Evolutionary conservation across 306 rosid genomes (phyloP), one percentile per base, ranked within the genome.

Genomic region (Acmispon strigosus): DNA sequence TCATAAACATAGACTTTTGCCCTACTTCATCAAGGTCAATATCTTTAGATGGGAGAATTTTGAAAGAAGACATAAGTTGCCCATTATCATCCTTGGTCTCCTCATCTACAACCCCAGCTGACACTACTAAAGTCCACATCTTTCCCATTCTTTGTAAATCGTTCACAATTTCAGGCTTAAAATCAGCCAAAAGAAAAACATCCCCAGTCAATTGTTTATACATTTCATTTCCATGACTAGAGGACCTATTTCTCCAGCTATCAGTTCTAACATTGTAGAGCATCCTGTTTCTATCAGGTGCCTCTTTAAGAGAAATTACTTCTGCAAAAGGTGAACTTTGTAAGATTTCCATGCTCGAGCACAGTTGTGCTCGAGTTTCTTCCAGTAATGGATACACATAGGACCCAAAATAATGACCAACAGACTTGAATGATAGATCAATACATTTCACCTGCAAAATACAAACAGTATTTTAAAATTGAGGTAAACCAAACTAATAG

Each of bases 181-280:
- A 83, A 78, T 88, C 85, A 0, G 86, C 78, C 62, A 91, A 72
- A 58, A 88, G 41, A 37, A 88, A 80, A 50, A 91, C 54, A 82
- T 91, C 96, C 22, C 97, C 97, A 0, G 74, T 75, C 72, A 86
- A 73, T 49, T 87, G 80, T 79, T 81, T 85, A 80, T 88, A 86
- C 7, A 82, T 63, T 49, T 80, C 92, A 73, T 85, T 88, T 4
- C 96, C 87, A 15, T 63, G 57, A 15, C 71, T 74, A 56, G 62
- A 32, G 15, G 53, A 86, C 66, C 84, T 76, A 51, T 88, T 91
- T 54, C 48, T 70, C 96, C 96, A 91, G 37, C 1, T 58, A 43
- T 65, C 69, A 62, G 88, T 82, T 32, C 19, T 62, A 34, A 87
- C 60, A 24, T 70, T 71, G 60, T 87, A 91, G 10, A 78, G 18